Base-by-base conservation (phyloP, 495 filamentous ascomycete species). In the Aspergillus hancockii region DNA sequence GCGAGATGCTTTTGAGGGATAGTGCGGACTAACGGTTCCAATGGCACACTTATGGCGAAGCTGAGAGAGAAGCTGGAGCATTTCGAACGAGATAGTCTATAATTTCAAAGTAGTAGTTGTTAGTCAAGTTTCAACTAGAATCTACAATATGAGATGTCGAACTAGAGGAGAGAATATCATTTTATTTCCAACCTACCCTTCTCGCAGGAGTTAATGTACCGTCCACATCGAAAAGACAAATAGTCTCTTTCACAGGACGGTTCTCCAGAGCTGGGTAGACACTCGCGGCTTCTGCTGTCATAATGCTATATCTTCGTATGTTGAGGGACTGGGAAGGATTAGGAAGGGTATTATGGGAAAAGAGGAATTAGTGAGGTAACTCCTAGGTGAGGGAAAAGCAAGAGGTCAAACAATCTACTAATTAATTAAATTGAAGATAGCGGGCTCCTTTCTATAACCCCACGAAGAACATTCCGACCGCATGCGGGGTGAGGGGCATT, bases 201-300 rank as follows among this genome's bases (percentile, higher is more conserved):
- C 93, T 85, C 28, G 93, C 83, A 5, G 84, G 86, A 16, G 92
- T 93, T 57, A 98, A 82, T 28, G 93, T 97, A 58, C 80, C 87
- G 71, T 98, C 93, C 25, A 98, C 93, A 72, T 98, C 93, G 71
- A 98, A 98, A 36, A 98, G 87, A 61, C 81, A 85, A 71, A 98
- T 89, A 52, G 93, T 97, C 80, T 90, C 89, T 74, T 91, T 89
- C 71, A 97, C 76, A 32, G 90, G 88, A 63, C 93, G 91, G 63
- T 90, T 77, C 63, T 85, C 82, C 62, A 97, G 81, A 40, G 92
- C 83, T 45, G 93, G 90, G 69, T 88, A 90, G 19, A 82, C 64
- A 59, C 74, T 75, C 22, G 78, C 77, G 49, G 80, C 82, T 64
- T 73, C 73, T 18, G 76, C 70, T 36, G 72, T 61, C 75, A 79